Percentiles rank a stretch among this genome's conserved stretches.
phyloP scores from a whole-genome alignment of 306 rosid genomes.

The Quillaja saponaria region DNA sequence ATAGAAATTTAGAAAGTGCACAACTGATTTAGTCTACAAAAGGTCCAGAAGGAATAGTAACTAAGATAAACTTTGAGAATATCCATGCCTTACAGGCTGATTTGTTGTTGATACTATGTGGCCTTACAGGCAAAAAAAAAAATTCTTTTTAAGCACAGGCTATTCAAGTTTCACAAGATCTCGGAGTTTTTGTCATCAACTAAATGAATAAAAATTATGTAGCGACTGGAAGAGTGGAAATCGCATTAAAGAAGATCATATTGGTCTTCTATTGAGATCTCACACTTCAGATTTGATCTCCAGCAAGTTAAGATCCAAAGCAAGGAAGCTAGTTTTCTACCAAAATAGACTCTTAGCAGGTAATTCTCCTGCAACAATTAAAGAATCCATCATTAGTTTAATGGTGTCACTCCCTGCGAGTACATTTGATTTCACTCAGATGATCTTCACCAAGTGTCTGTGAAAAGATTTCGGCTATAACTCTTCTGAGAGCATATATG shows the following conservation, averaged over 20 bases:
- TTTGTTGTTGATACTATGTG: neutral
- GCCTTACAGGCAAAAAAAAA: neutral
- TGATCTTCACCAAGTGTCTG: no score
- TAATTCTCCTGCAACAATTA: no score
- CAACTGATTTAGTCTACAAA: neutral
- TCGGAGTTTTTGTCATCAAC: neutral
- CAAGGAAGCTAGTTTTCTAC: neutral
- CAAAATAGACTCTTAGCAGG: neutral
- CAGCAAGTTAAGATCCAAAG: neutral
- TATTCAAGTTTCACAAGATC: conserved; percentile 10
- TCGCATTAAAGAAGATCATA: neutral
- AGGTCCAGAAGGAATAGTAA: neutral
- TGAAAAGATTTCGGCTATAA: no score
- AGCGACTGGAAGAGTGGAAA: neutral
- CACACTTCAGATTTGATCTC: neutral
- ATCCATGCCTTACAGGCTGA: conserved; percentile 12
- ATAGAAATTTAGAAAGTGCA: neutral
- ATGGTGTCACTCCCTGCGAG: neutral
- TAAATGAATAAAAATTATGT: conserved; percentile 4
- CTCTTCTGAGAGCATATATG: no score
- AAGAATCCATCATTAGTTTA: no score
- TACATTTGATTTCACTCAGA: conserved; percentile 1
- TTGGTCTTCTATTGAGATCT: no score
- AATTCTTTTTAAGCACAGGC: conserved; percentile 1
- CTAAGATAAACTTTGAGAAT: neutral